Conservation (phyloP, 2,329 filamentous ascomycete species). For the Colletotrichum limetticola region DNA sequence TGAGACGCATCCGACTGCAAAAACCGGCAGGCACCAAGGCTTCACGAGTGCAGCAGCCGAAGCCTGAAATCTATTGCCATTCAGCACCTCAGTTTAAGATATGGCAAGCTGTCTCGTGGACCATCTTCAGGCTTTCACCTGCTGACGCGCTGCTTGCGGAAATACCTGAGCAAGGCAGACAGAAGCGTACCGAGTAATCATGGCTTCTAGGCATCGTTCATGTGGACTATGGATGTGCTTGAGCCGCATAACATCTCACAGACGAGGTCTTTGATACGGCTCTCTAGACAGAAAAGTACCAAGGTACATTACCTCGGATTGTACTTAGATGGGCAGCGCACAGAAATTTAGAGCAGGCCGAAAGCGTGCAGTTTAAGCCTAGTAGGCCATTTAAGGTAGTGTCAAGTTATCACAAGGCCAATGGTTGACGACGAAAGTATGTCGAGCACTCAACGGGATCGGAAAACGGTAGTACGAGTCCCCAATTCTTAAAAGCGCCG, state of each 20-base stretch:
- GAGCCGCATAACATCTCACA: not conserved
- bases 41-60: not conserved
- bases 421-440: conserved; percentile 43
- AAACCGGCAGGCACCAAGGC: not conserved
- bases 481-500: conserved; percentile 74
- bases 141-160: not conserved
- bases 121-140: not conserved
- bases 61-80: not conserved
- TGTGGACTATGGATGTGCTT: not conserved
- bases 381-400: not conserved
- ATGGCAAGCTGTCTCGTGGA: not conserved
- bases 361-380: not conserved
- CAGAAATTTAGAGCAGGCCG: not conserved
- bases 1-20: not conserved
- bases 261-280: not conserved
- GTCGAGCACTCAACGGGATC: conserved; percentile 74
- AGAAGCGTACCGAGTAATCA: not conserved
- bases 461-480: conserved; percentile 65
- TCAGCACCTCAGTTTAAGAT: not conserved
- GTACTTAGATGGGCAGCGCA: not conserved
- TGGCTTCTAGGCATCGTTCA: not conserved
- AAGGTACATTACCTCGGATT: not conserved
- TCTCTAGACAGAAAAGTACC: not conserved
- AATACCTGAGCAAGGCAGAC: not conserved
- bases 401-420: not conserved